Percentiles rank a stretch among this genome's conserved stretches.
phyloP scores from a whole-genome alignment of 768 basidiomycete species.

The Clavaria fumosa region DNA sequence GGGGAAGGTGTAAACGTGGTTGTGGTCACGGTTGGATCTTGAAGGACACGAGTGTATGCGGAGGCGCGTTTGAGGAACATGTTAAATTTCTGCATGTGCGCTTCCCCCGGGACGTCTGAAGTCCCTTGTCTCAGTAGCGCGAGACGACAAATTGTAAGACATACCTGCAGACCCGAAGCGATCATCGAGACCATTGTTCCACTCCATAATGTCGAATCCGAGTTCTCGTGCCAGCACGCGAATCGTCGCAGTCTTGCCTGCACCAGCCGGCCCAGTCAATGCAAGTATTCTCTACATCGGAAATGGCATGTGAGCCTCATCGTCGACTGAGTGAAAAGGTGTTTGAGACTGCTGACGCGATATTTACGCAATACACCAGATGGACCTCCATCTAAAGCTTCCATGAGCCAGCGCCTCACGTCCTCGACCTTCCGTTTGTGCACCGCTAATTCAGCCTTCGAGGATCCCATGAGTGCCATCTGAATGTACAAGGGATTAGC shows the following conservation, averaged over 20 bases:
- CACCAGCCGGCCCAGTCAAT: constrained; percentile 79
- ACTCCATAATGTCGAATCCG: constrained; percentile 72
- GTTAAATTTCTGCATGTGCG: constrained; percentile 51
- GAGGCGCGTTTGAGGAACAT: constrained; percentile 60
- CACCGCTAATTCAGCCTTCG: constrained; percentile 58
- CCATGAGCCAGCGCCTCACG: constrained; percentile 56
- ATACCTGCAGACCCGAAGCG: constrained; percentile 10
- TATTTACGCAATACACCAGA: constrained; percentile 54
- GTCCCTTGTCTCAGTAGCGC: no score
- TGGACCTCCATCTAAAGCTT: constrained; percentile 56
- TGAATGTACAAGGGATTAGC: not conserved
- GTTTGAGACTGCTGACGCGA: constrained; percentile 34
- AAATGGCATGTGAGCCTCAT: not conserved
- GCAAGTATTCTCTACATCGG: constrained; percentile 59
- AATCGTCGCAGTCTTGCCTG: constrained; percentile 80
- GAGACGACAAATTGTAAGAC: not conserved
- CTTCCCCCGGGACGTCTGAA: no score
- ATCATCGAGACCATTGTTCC: constrained; percentile 58
- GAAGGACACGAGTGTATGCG: no score
- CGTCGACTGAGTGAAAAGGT: not conserved
- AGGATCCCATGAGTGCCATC: not conserved
- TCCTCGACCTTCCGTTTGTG: constrained; percentile 69
- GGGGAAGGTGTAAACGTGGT: no score
- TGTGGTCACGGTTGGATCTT: no score
- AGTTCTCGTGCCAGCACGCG: constrained; percentile 61